Conservation (phyloP, 2,329 filamentous ascomycete genomes). For the Aspergillus sp. region DNA sequence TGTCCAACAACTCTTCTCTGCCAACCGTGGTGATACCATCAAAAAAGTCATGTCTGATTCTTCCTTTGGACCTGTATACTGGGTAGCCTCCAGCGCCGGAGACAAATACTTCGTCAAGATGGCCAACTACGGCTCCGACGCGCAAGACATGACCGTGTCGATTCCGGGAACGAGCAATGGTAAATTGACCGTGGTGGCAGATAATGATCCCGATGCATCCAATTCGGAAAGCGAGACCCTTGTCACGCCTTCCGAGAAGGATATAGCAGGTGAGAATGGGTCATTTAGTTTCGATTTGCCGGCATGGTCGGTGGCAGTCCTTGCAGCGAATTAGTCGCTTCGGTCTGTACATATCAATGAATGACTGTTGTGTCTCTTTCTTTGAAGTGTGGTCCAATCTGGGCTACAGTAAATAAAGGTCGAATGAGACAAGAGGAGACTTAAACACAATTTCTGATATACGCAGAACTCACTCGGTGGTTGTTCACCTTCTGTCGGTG, state of each 20-base stretch:
- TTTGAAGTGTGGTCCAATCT: too few relatives aligned
- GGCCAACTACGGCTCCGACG: conserved; percentile 15
- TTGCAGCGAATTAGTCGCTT: conserved; percentile 6
- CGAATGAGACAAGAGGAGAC: too few relatives aligned
- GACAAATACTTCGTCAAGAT: conserved; percentile 16
- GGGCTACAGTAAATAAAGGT: too few relatives aligned
- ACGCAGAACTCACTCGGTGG: too few relatives aligned
- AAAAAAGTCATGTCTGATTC: conserved; percentile 14
- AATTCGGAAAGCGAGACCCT: conserved; percentile 9
- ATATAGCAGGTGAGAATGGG: conserved; percentile 6
- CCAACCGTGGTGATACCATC: conserved; percentile 16
- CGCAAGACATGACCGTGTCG: conserved; percentile 13
- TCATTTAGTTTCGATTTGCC: conserved; percentile 12
- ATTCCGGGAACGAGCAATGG: conserved; percentile 9
- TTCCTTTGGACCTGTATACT: conserved; percentile 20
- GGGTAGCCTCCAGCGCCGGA: conserved; percentile 17
- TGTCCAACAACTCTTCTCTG: conserved; percentile 21
- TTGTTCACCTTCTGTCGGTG: too few relatives aligned
- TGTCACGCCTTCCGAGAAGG: conserved; percentile 6
- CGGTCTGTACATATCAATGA: too few relatives aligned
- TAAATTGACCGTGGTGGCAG: conserved; percentile 12
- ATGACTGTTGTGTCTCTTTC: too few relatives aligned
- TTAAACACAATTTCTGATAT: too few relatives aligned
- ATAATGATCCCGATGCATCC: conserved; percentile 10
- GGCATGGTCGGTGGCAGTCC: conserved; percentile 14